A percentile compares a stretch with the other conserved stretches of the same genome.
phyloP scores from a whole-genome alignment of 2,329 filamentous ascomycete species.

The Penicillium sp. region DNA sequence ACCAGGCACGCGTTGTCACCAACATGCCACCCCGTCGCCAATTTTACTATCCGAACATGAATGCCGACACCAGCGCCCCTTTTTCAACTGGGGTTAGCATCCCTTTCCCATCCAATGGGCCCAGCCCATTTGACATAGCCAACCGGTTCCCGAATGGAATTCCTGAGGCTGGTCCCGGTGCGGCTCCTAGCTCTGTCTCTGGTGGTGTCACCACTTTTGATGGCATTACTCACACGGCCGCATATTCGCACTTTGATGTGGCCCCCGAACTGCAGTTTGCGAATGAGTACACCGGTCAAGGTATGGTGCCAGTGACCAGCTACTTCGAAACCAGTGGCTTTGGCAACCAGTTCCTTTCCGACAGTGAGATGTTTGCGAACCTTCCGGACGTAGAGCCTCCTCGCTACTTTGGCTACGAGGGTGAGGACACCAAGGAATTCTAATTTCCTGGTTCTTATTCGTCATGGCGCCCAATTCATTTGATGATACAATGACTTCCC shows the following conservation, averaged over 20 bases:
- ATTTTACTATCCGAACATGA: neutral
- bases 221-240: too few species aligned
- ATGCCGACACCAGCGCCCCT: accelerated
- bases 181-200: neutral
- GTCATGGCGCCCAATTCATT: neutral
- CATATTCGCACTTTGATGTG: neutral
- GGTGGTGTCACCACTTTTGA: neutral
- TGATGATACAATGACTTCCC: neutral
- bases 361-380: neutral
- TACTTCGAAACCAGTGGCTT: neutral
- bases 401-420: neutral
- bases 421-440: neutral
- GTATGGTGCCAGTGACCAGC: neutral
- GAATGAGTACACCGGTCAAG: neutral
- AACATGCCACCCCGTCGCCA: neutral
- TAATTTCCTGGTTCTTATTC: neutral
- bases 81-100: neutral
- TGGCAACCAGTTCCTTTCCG: neutral
- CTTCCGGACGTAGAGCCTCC: neutral
- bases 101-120: neutral
- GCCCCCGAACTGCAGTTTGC: neutral
- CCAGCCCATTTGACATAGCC: neutral
- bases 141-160: neutral
- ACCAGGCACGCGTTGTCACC: neutral
- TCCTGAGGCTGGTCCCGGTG: too few species aligned